These are phyloP conservation scores for Claviceps maximensis DNA, from an alignment of 2,329 filamentous ascomycete species.

Conservation along the genomic window DNA sequence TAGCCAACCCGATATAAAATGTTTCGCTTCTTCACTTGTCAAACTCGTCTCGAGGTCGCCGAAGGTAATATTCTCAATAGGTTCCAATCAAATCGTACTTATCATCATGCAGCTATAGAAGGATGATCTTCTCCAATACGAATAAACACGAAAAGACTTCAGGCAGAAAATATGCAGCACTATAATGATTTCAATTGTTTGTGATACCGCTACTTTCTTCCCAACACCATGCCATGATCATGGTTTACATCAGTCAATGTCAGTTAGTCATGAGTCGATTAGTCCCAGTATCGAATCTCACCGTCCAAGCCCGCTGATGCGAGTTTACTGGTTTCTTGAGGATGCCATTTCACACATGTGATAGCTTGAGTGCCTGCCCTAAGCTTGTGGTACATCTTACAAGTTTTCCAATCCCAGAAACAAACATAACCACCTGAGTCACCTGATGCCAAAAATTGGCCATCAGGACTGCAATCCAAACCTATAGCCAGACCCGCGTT, in stretches of 20 bases:
- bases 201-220: background rate
- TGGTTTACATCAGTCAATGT: background rate
- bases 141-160: background rate
- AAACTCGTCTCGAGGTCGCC: background rate
- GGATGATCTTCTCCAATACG: background rate
- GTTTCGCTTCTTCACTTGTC: background rate
- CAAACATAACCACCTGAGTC: slow-evolving; percentile 82
- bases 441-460: slow-evolving; percentile 77
- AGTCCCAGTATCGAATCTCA: slow-evolving; percentile 89
- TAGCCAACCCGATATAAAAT: background rate
- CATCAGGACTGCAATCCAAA: slow-evolving; percentile 76
- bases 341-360: slow-evolving; percentile 87
- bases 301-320: slow-evolving; percentile 84
- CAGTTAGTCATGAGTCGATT: slow-evolving; percentile 12
- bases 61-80: background rate
- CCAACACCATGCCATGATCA: background rate
- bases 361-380: slow-evolving; percentile 70
- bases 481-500: slow-evolving; percentile 90
- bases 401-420: slow-evolving; percentile 99
- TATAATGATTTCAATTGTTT: background rate
- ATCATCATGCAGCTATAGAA: background rate
- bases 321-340: slow-evolving; percentile 92
- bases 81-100: background rate
- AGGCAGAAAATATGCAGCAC: background rate
- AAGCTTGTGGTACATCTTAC: slow-evolving; percentile 97